Base-by-base conservation (phyloP, 1,284 basidiomycete species). In the Cronartium ribicola region DNA sequence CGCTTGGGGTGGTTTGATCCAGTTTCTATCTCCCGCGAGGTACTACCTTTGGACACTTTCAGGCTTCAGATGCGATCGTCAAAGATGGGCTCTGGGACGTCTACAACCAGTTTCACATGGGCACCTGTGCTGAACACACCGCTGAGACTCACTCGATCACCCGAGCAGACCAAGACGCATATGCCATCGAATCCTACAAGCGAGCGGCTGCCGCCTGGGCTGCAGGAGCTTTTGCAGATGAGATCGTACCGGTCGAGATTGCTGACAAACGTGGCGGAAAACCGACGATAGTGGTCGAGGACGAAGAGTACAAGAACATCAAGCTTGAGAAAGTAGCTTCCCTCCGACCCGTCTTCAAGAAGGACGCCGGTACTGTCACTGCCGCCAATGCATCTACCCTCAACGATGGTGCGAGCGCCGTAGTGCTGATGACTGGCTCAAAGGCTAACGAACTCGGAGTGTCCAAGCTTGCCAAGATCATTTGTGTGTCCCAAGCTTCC, bases 31-130 rank as follows among this genome's bases (percentile, higher is more conserved):
- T 93, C 66, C 92, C 94, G 63, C 92, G 96, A 76, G 86, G 88
- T 68, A 91, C 94, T 20, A 83, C 85, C 17, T 98, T 94, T 79
- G 96, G 96, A 77, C 91, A 95, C 83, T 88, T 94, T 82, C 88
- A 89, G 77, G 84, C 91, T 62, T 88, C 84, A 77, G 96, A 98
- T 83, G 90, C 94, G 39, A 86, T 98, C 70, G 89, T 96, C 83
- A 86, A 84, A 78, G 96, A 99, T 81, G 96, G 94, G 79, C 90
- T 99, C 64, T 93, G 89, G 86, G 94, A 97, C 83, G 92, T 91
- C 70, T 95, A 93, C 86, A 92, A 95, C 85, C 88, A 95, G 83
- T 90, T 92, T 80, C 88, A 91, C 66, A 97, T 97, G 94, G 94
- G 94, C 77, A 90, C 91, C 86, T 80, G 79, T 77, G 82, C 83